These are phyloP conservation scores for Hondaea fermentalgiana DNA, from an alignment of 108 stramenopile species.

Conservation along the genomic window DNA sequence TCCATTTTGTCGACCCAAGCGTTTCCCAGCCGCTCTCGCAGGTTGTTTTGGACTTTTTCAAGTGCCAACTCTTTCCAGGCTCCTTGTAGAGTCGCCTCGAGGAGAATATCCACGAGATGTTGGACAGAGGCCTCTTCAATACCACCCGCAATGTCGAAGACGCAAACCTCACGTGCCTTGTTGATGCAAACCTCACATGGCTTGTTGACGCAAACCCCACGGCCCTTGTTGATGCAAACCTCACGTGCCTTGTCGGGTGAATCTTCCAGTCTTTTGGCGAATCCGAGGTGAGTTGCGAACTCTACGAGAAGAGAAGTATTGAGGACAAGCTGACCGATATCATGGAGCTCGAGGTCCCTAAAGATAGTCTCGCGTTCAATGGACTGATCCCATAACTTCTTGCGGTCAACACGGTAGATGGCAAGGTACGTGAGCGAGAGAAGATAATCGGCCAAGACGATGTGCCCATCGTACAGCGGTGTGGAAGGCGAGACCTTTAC, in stretches of 20 bases:
- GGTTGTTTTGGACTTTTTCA: background rate
- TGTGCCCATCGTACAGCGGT: background rate
- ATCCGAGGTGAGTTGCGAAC: background rate
- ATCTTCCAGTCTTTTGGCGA: background rate
- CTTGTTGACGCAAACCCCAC: background rate
- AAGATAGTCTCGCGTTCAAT: background rate
- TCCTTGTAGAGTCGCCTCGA: background rate
- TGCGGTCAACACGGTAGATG: background rate
- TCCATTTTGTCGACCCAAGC: background rate
- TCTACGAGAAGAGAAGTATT: background rate
- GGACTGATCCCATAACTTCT: background rate
- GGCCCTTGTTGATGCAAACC: background rate
- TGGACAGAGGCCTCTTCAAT: background rate
- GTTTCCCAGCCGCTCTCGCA: background rate
- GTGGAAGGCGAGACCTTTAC: background rate
- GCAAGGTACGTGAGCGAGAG: background rate
- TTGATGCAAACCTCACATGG: background rate
- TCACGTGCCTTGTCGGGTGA: background rate
- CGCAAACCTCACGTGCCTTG: background rate
- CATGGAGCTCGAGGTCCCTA: background rate
- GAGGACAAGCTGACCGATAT: background rate
- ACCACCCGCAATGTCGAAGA: background rate
- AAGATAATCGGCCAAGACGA: background rate
- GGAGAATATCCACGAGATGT: background rate
- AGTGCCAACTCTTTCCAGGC: background rate